A percentile compares a stretch with the other conserved stretches of the same genome.
Conservation (phyloP, 2,329 filamentous ascomycete species). For the Botryotinia convoluta region DNA sequence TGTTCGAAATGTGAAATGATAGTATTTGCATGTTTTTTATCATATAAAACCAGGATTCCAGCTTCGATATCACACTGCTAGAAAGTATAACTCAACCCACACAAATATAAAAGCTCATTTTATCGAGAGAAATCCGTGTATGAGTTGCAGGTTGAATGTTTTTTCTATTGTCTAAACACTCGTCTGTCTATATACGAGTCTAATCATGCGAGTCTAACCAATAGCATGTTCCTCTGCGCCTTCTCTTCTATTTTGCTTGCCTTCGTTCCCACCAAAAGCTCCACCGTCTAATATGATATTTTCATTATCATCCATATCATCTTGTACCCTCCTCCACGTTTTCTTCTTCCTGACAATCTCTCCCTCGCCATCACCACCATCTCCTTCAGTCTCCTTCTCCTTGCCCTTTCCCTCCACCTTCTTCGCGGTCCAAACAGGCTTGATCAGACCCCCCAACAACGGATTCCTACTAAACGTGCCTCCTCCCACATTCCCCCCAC, state of each 20-base stretch:
- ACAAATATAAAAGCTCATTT: neutral
- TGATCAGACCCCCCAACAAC: slow-evolving; percentile 38
- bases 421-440: slow-evolving; percentile 37
- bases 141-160: too few relatives aligned
- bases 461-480: slow-evolving; percentile 40
- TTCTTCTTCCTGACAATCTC: slow-evolving; percentile 31
- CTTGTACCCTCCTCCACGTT: slow-evolving; percentile 44
- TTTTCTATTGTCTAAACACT: neutral
- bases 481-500: slow-evolving; percentile 28
- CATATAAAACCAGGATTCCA: neutral
- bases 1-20: neutral
- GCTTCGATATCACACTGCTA: neutral
- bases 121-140: too few relatives aligned
- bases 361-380: slow-evolving; percentile 20
- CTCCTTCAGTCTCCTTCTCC: slow-evolving; percentile 21
- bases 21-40: neutral
- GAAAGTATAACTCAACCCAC: neutral
- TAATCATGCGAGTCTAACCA: neutral
- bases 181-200: neutral
- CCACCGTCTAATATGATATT: slow-evolving; percentile 43
- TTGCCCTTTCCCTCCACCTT: slow-evolving; percentile 34
- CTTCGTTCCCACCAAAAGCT: slow-evolving; percentile 31
- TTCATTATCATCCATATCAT: slow-evolving; percentile 44
- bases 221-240: slow-evolving; percentile 21
- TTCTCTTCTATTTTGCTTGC: slow-evolving; percentile 22